Evolutionary conservation across 2,329 filamentous ascomycete genomes (phyloP), one percentile per base, ranked within the genome.

Genomic region (Cryphonectria parasitica): DNA sequence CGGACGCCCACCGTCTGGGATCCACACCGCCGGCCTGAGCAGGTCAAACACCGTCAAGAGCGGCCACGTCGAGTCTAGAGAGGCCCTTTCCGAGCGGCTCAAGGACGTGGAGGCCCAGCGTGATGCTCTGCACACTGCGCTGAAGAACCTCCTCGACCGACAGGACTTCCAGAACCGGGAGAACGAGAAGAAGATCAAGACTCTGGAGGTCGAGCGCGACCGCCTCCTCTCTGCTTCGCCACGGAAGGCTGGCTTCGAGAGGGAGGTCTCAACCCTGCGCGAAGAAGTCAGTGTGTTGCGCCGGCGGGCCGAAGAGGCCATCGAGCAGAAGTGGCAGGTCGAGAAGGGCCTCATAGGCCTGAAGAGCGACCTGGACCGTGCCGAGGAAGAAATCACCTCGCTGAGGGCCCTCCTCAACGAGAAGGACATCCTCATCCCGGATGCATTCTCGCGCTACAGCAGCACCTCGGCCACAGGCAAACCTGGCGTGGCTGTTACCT

Each of bases 281-380:
- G 90, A 91, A 34, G 96, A 99, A 79, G 92, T 99, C 73, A 93
- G 92, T 66, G 88, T 91, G 22, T 86, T 99, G 69, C 90, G 96
- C 60, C 91, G 91, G 73, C 90, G 96, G 68, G 95, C 95, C 41
- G 95, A 99, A 76, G 95, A 98, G 74, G 95, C 95, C 22, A 87
- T 98, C 19, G 94, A 97, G 77, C 93, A 97, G 77, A 98, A 98
- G 81, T 98, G 93, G 91, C 92, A 97, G 78, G 95, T 95, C 73
- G 95, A 98, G 81, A 97, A 97, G 82, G 94, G 94, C 25, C 84
- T 98, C 1, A 88, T 89, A 67, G 94, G 95, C 69, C 83, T 98
- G 69, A 97, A 97, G 83, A 98, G 97, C 92, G 95, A 98, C 78
- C 88, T 99, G 58, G 96, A 98, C 80, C 92, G 95, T 73, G 95